Evolutionary conservation across 2,329 filamentous ascomycete genomes (phyloP).

Genomic region (Malbranchea zuffiana): DNA sequence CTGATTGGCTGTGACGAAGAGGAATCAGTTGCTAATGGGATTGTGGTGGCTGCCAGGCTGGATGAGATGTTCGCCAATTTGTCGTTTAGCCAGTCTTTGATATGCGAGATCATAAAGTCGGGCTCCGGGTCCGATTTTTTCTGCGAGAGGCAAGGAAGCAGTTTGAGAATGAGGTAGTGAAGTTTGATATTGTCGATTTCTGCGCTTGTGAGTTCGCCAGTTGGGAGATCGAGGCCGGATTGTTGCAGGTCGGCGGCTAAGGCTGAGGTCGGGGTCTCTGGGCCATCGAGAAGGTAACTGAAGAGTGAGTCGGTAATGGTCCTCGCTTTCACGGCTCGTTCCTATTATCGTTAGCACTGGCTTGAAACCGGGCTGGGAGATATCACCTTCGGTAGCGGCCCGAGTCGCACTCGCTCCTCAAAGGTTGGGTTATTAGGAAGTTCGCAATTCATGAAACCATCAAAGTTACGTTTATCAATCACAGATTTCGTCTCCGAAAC

Average conservation of each 20-base stretch:
- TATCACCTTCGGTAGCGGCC: conserved; percentile 30
- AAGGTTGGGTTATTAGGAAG: conserved; percentile 24
- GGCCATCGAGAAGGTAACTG: conserved; percentile 22
- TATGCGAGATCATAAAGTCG: conserved; percentile 6
- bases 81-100: conserved; percentile 12
- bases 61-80: conserved; percentile 6
- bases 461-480: conserved; percentile 29
- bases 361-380: not conserved
- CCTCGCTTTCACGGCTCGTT: conserved; percentile 27
- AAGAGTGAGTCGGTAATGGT: conserved; percentile 29
- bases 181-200: conserved; percentile 28
- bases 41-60: conserved; percentile 2
- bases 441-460: conserved; percentile 35
- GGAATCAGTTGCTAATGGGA: conserved; percentile 9
- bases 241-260: conserved; percentile 6
- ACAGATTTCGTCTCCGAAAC: conserved; percentile 22
- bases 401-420: conserved; percentile 30
- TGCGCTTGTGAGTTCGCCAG: conserved; percentile 25
- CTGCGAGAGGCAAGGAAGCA: conserved; percentile 16
- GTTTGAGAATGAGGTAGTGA: conserved; percentile 26
- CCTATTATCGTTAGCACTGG: conserved; percentile 22
- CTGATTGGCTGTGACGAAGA: conserved; percentile 19
- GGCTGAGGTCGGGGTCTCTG: too few relatives aligned
- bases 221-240: conserved; percentile 15
- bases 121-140: conserved; percentile 1